Evolutionary conservation across 495 filamentous ascomycete species (phyloP).

Genomic region (Echria macrotheca): DNA sequence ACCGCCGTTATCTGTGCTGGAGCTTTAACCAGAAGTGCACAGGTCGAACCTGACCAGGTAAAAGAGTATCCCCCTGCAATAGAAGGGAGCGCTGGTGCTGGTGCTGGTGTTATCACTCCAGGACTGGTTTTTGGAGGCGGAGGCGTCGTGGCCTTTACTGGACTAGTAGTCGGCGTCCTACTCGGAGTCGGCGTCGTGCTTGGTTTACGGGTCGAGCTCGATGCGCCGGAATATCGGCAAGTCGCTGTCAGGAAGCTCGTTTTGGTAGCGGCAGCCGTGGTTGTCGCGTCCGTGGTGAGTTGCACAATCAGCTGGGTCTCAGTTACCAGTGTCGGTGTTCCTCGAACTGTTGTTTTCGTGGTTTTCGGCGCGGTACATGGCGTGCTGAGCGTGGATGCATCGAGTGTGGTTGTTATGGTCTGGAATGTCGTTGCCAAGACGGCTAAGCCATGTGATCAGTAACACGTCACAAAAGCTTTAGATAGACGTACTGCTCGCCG

Average conservation of each 20-base stretch:
- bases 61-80: conserved; percentile 3
- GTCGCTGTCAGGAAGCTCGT: conserved; percentile 6
- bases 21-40: too few relatives aligned
- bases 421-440: not conserved
- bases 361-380: conserved; percentile 2
- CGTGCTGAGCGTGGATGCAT: not conserved
- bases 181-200: too few relatives aligned
- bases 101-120: too few relatives aligned
- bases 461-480: not conserved
- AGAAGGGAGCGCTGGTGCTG: not conserved
- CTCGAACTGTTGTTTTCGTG: conserved; percentile 3
- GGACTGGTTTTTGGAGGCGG: too few relatives aligned
- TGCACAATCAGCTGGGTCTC: conserved; percentile 2
- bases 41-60: not conserved
- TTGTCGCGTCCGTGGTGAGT: conserved; percentile 2
- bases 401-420: conserved; percentile 3
- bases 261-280: conserved; percentile 6
- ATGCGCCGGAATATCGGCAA: conserved; percentile 9
- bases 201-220: too few relatives aligned
- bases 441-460: not conserved
- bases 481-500: conserved; percentile 2
- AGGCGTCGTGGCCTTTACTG: too few relatives aligned
- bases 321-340: conserved; percentile 1
- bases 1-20: conserved; percentile 6
- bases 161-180: too few relatives aligned